These are phyloP conservation scores for Dioscorea alata DNA, from an alignment of 106 monocot genomes.

Conservation along the genomic window DNA sequence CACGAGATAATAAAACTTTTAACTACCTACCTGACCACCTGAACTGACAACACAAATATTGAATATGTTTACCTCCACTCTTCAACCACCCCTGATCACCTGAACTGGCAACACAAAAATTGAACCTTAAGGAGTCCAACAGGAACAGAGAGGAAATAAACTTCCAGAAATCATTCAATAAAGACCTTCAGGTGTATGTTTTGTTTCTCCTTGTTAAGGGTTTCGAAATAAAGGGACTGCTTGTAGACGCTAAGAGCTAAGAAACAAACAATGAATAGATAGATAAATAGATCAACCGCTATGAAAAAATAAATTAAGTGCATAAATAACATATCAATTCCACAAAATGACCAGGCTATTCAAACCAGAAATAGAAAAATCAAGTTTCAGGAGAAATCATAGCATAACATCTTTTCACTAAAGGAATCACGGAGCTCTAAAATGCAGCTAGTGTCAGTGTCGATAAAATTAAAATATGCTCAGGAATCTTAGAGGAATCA, in stretches of 20 bases:
- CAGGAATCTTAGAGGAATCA: too few species aligned
- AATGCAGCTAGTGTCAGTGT: too few species aligned
- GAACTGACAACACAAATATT: slow-evolving; percentile 84
- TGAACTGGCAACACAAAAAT: neutral
- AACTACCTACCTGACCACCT: slow-evolving; percentile 35
- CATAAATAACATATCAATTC: too few species aligned
- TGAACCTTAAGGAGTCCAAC: neutral
- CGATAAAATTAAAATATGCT: too few species aligned
- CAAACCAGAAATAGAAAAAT: too few species aligned
- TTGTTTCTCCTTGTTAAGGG: slow-evolving; percentile 73
- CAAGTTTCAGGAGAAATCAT: too few species aligned
- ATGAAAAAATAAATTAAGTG: neutral
- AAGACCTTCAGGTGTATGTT: slow-evolving; percentile 81
- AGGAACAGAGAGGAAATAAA: neutral
- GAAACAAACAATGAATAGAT: neutral
- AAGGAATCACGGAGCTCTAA: too few species aligned
- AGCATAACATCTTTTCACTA: too few species aligned
- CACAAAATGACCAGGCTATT: too few species aligned
- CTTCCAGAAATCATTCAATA: neutral
- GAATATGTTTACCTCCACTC: slow-evolving; percentile 63
- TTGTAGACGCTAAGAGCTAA: slow-evolving; percentile 76
- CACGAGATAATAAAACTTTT: neutral
- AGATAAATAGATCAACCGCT: neutral
- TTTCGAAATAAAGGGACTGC: slow-evolving; percentile 80
- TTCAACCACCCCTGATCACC: slow-evolving; percentile 77